Evolutionary conservation across 2,329 filamentous ascomycete genomes (phyloP).

Genomic region (Arachnomyces sp.): DNA sequence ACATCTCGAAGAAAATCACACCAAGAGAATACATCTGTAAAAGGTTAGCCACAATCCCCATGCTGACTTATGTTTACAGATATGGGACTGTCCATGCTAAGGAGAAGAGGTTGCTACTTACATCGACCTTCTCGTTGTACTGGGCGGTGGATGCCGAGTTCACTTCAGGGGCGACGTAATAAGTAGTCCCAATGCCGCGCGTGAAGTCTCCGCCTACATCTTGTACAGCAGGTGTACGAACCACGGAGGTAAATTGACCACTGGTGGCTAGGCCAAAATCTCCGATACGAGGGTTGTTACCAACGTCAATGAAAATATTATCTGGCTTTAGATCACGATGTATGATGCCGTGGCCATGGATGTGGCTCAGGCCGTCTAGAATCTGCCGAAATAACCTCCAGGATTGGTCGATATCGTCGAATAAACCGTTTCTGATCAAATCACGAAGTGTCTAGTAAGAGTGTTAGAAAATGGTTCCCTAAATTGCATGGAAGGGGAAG

Average conservation of each 20-base stretch:
- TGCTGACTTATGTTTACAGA: no score
- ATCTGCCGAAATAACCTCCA: slow-evolving; percentile 92
- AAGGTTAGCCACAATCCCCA: slow-evolving; percentile 1
- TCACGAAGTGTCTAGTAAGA: slow-evolving; percentile 65
- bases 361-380: slow-evolving; percentile 79
- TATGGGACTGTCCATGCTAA: slow-evolving; percentile 13
- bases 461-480: slow-evolving; percentile 10
- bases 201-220: slow-evolving; percentile 36
- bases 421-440: slow-evolving; percentile 67
- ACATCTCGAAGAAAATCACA: slow-evolving; percentile 99
- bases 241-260: slow-evolving; percentile 51
- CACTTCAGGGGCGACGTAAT: slow-evolving; percentile 90
- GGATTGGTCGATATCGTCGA: slow-evolving; percentile 64
- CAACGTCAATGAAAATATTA: slow-evolving; percentile 90
- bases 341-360: slow-evolving; percentile 84
- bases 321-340: slow-evolving; percentile 95
- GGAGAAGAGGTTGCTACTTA: slow-evolving; percentile 33
- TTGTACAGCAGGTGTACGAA: slow-evolving; percentile 25
- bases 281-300: slow-evolving; percentile 87
- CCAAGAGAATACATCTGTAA: slow-evolving; percentile 85
- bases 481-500: slow-evolving; percentile 8
- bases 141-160: slow-evolving; percentile 63
- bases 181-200: slow-evolving; percentile 63
- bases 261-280: slow-evolving; percentile 93
- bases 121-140: slow-evolving; percentile 90